These are phyloP conservation scores for Myxozyma geophila DNA, from an alignment of 805 yeast genomes.

Conservation along the genomic window DNA sequence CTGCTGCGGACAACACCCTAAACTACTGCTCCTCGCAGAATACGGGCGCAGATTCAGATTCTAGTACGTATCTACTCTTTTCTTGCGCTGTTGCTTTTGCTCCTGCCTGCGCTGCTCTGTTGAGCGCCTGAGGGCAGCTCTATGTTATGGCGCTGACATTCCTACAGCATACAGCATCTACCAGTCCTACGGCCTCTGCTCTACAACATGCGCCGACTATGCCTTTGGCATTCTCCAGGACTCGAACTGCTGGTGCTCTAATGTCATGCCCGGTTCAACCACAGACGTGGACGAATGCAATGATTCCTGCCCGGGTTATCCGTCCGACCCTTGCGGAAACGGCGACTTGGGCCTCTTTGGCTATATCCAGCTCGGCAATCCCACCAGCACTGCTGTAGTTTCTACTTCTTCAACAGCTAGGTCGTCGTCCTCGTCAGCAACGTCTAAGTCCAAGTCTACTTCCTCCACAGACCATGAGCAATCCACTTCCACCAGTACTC, in stretches of 20 bases:
- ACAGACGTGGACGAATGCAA: conserved; percentile 45
- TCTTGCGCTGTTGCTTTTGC: no score
- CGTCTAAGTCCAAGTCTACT: no score
- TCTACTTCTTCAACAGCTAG: conserved; percentile 21
- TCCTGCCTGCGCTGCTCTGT: not conserved
- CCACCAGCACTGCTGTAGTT: conserved; percentile 43
- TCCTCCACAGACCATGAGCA: no score
- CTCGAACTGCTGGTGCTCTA: conserved; percentile 66
- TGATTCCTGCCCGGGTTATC: conserved; percentile 52
- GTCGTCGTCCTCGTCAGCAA: conserved; percentile 25
- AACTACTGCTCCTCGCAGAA: conserved; percentile 49
- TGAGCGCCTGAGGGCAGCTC: not conserved
- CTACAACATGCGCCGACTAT: conserved; percentile 50
- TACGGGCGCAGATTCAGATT: conserved; percentile 45
- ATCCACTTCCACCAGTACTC: conserved; percentile 35
- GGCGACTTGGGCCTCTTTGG: conserved; percentile 54
- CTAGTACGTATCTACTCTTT: conserved; percentile 25
- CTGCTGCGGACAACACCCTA: conserved; percentile 30
- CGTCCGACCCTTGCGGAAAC: conserved; percentile 52
- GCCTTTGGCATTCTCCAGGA: conserved; percentile 60
- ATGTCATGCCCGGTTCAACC: conserved; percentile 53
- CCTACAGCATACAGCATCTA: conserved; percentile 35
- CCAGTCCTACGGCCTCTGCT: conserved; percentile 59
- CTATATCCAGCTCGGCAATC: conserved; percentile 52
- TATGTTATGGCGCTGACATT: not conserved